phyloP scores from a whole-genome alignment of 805 yeast genomes.

The Maudiozyma bulderi region DNA sequence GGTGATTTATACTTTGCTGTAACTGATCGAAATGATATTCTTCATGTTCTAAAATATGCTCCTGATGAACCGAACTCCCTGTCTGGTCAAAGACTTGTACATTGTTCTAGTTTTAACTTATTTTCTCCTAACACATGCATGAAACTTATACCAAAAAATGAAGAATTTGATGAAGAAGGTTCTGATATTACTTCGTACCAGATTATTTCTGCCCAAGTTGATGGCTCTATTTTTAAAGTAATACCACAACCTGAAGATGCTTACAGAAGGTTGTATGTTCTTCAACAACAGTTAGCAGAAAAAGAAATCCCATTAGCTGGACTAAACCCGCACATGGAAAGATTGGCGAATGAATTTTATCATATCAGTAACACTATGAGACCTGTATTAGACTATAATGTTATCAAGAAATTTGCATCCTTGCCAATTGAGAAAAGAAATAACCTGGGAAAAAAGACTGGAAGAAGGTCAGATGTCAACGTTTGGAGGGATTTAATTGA shows the following conservation, averaged over 20 bases:
- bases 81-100: conserved; percentile 67
- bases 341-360: conserved; percentile 33
- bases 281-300: conserved; percentile 81
- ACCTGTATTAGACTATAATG: conserved; percentile 56
- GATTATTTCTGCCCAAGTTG: conserved; percentile 61
- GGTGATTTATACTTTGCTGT: conserved; percentile 57
- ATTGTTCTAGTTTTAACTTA: conserved; percentile 58
- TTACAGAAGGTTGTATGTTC: conserved; percentile 70
- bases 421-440: conserved; percentile 50
- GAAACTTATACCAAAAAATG: conserved; percentile 33
- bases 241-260: conserved; percentile 65
- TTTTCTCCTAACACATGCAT: conserved; percentile 53
- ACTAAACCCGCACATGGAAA: conserved; percentile 65
- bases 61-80: conserved; percentile 83
- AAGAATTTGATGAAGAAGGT: conserved; percentile 19
- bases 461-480: conserved; percentile 48
- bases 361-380: conserved; percentile 36
- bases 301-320: conserved; percentile 68
- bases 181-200: conserved; percentile 34
- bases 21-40: conserved; percentile 55
- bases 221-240: conserved; percentile 70
- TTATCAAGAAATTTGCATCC: conserved; percentile 43
- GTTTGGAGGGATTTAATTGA: conserved; percentile 61
- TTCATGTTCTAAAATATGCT: conserved; percentile 76
- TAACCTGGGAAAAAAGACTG: conserved; percentile 45